phyloP scores from a whole-genome alignment of 768 basidiomycete species.

The Agaricus bisporus region DNA sequence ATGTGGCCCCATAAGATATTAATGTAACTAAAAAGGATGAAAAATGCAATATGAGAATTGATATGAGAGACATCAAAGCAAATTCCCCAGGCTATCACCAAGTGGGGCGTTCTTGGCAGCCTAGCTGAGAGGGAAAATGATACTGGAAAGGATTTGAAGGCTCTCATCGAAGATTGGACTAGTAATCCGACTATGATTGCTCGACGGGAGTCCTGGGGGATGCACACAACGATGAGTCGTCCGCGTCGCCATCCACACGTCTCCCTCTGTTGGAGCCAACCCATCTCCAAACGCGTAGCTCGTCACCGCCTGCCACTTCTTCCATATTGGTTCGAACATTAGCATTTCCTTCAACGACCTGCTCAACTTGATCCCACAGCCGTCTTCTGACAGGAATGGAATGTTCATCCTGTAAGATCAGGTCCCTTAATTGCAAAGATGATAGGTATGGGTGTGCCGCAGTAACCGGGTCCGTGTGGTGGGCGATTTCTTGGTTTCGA shows the following conservation, averaged over 20 bases:
- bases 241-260: conserved; percentile 15
- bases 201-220: neutral
- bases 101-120: too few species aligned
- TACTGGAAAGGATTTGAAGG: neutral
- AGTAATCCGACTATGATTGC: conserved; percentile 1
- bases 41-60: too few species aligned
- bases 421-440: conserved; percentile 82
- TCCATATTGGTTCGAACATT: conserved; percentile 84
- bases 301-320: conserved; percentile 81
- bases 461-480: conserved; percentile 77
- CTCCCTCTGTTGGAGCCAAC: conserved; percentile 43
- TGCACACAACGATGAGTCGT: neutral
- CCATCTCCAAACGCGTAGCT: conserved; percentile 90
- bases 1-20: neutral
- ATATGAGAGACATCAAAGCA: too few species aligned
- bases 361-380: conserved; percentile 81
- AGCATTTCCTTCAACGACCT: conserved; percentile 82
- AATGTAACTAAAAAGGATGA: neutral
- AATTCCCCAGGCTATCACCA: neutral
- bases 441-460: conserved; percentile 74
- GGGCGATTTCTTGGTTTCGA: conserved; percentile 75
- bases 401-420: conserved; percentile 77
- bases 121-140: neutral
- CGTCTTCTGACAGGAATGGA: conserved; percentile 57
- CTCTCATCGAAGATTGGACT: neutral